These are phyloP conservation scores for Mycena albidolilacea DNA, from an alignment of 768 basidiomycete species.

Conservation along the genomic window DNA sequence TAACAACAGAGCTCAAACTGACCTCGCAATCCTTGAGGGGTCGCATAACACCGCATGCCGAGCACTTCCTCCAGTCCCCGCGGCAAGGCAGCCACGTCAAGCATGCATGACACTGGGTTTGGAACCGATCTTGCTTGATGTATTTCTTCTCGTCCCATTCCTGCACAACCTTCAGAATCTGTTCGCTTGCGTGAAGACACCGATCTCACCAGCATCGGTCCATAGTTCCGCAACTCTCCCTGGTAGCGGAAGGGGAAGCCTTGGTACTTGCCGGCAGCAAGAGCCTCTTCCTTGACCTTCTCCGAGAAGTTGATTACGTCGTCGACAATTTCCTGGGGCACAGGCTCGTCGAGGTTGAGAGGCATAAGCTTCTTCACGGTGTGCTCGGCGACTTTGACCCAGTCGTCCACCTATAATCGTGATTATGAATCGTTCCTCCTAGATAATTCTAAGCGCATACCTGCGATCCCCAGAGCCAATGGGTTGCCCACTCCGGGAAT, in stretches of 20 bases:
- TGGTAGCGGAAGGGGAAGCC: conserved; percentile 39
- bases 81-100: conserved; percentile 33
- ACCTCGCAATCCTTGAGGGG: conserved; percentile 37
- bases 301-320: conserved; percentile 36
- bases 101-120: conserved; percentile 33
- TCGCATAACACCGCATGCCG: conserved; percentile 34
- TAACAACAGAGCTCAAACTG: not conserved
- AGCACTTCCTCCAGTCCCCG: conserved; percentile 37
- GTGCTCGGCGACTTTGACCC: conserved; percentile 37
- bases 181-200: not conserved
- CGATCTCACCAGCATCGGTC: conserved; percentile 26
- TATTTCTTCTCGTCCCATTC: conserved; percentile 37
- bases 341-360: conserved; percentile 34
- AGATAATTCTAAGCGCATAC: not conserved
- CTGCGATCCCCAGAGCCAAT: conserved; percentile 39
- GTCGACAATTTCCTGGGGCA: conserved; percentile 36
- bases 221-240: conserved; percentile 31
- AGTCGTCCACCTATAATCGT: conserved; percentile 31
- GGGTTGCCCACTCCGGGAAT: conserved; percentile 32
- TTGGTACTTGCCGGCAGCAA: conserved; percentile 34
- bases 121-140: conserved; percentile 30
- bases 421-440: not conserved
- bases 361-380: conserved; percentile 32
- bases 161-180: conserved; percentile 3
- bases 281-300: conserved; percentile 33